A percentile compares a stretch with the other conserved stretches of the same genome.
Conservation (phyloP, 805 yeast genomes). For the Cyberlindnera veronae region DNA sequence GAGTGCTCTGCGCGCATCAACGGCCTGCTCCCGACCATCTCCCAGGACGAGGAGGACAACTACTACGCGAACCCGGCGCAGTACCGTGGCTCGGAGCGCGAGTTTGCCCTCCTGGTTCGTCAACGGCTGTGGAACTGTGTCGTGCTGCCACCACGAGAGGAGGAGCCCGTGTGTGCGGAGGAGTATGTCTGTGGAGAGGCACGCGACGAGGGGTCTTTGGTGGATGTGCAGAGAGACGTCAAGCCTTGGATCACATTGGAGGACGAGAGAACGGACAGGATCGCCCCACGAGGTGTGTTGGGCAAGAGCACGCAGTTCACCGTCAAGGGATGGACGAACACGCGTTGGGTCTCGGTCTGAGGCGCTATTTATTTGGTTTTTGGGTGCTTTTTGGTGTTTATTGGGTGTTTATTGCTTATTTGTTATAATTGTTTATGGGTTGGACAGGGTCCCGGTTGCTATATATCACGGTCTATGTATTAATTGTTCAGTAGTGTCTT, state of each 20-base stretch:
- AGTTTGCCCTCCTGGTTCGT: slow-evolving; percentile 40
- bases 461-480: too few relatives aligned
- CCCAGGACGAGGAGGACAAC: slow-evolving; percentile 32
- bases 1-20: slow-evolving; percentile 41
- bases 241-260: slow-evolving; percentile 30
- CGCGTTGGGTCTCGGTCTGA: slow-evolving; percentile 27
- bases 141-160: slow-evolving; percentile 49
- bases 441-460: too few relatives aligned
- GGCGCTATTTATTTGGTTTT: too few relatives aligned
- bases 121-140: slow-evolving; percentile 54
- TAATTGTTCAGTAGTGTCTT: too few relatives aligned
- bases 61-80: slow-evolving; percentile 7
- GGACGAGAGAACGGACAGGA: slow-evolving; percentile 16
- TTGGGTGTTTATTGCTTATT: background rate
- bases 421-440: too few relatives aligned
- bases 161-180: slow-evolving; percentile 30
- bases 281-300: slow-evolving; percentile 23
- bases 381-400: too few relatives aligned
- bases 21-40: slow-evolving; percentile 31
- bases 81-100: slow-evolving; percentile 27
- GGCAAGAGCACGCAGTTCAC: slow-evolving; percentile 24
- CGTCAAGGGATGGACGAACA: slow-evolving; percentile 29
- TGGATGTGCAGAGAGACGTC: slow-evolving; percentile 22
- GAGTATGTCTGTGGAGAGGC: slow-evolving; percentile 23
- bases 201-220: slow-evolving; percentile 9